These are phyloP conservation scores for Cladorrhinum sp. DNA, from an alignment of 2,329 filamentous ascomycete species.

Conservation along the genomic window DNA sequence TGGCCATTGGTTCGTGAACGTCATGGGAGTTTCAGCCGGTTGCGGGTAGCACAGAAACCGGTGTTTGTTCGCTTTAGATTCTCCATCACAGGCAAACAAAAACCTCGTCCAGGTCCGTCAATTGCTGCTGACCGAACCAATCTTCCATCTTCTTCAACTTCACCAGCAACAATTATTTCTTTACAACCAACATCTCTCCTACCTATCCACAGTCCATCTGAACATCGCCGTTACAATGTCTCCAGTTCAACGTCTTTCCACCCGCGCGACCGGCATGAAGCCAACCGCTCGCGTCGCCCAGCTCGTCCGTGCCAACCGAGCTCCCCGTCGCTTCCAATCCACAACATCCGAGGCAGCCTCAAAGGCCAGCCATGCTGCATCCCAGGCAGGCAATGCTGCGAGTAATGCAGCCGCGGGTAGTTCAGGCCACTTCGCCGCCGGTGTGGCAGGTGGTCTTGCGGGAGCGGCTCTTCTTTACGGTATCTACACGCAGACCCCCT, in stretches of 20 bases:
- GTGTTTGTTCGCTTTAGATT: background rate
- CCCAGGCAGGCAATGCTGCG: slow-evolving; percentile 4
- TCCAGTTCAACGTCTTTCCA: slow-evolving; percentile 5
- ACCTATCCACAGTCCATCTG: background rate
- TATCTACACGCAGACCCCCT: slow-evolving; percentile 43
- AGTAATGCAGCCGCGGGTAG: slow-evolving; percentile 19
- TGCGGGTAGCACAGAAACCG: background rate
- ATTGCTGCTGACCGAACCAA: background rate
- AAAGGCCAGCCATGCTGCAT: slow-evolving; percentile 6
- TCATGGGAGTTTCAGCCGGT: slow-evolving; percentile 2
- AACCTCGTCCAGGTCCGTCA: background rate
- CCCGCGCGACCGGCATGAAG: slow-evolving; percentile 1
- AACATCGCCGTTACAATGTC: slow-evolving; percentile 13
- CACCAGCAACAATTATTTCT: background rate
- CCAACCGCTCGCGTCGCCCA: slow-evolving; percentile 5
- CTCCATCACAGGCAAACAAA: background rate
- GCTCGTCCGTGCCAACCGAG: slow-evolving; percentile 4
- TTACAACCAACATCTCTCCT: background rate
- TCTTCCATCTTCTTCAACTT: background rate
- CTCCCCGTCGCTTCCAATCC: slow-evolving; percentile 40
- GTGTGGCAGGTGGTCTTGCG: slow-evolving; percentile 43
- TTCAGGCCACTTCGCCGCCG: slow-evolving; percentile 38
- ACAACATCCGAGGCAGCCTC: slow-evolving; percentile 28
- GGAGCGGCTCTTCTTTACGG: slow-evolving; percentile 43
- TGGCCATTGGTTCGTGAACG: background rate